Conservation (phyloP, 345 rosid species). For the Sonneratia caseolaris region DNA sequence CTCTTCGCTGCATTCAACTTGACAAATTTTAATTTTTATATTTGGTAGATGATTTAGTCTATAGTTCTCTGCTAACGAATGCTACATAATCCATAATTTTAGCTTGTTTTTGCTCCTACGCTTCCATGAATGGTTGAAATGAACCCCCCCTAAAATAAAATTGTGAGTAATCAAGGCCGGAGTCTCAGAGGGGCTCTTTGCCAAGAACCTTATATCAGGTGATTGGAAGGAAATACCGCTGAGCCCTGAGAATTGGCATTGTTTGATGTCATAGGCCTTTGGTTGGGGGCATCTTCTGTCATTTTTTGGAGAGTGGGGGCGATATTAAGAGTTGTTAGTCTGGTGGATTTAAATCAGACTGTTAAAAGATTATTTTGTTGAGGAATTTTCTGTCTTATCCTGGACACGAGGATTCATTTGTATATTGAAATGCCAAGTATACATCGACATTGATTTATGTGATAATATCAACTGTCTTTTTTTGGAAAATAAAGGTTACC, state of each 20-base stretch:
- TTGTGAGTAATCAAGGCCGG: slow-evolving; percentile 44
- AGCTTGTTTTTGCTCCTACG: slow-evolving; percentile 1
- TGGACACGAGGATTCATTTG: neutral
- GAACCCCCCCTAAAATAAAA: slow-evolving; percentile 7
- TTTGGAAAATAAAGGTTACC: no score
- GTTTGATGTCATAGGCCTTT: slow-evolving; percentile 52
- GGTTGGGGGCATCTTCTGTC: slow-evolving; percentile 30
- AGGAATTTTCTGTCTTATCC: neutral
- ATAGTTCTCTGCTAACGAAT: neutral
- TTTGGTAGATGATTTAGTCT: neutral
- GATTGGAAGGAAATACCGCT: slow-evolving; percentile 33
- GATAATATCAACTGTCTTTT: no score
- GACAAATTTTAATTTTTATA: neutral
- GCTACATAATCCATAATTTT: neutral
- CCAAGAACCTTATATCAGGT: slow-evolving; percentile 14
- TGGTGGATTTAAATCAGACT: neutral
- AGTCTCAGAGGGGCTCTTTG: slow-evolving; percentile 38
- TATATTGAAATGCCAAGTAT: neutral
- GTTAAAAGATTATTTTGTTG: neutral
- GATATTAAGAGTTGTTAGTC: neutral
- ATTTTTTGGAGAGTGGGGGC: slow-evolving; percentile 8
- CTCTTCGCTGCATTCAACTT: no score
- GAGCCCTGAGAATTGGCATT: slow-evolving; percentile 52
- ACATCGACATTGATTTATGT: neutral
- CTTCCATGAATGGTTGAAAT: slow-evolving; percentile 5